Conservation (phyloP, 2,329 filamentous ascomycete genomes). For the Arthrobotrys megalospora region DNA sequence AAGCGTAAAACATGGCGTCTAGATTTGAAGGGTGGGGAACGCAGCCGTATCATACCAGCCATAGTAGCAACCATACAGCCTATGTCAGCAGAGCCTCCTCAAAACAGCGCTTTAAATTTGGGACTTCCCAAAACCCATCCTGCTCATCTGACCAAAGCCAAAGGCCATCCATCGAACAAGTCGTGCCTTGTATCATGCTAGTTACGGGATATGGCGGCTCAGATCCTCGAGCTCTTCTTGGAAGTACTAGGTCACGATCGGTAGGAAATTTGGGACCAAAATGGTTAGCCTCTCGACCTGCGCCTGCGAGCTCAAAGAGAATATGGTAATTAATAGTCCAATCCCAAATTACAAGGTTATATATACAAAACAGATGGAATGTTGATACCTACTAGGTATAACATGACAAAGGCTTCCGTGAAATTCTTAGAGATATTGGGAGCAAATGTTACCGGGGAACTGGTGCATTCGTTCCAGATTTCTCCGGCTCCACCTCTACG, state of each 20-base stretch:
- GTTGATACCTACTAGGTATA: background rate
- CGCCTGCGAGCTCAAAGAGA: background rate
- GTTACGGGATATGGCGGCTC: too few species aligned
- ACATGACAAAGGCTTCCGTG: background rate
- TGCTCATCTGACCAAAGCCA: too few species aligned
- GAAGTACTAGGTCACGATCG: background rate
- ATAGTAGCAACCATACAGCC: too few species aligned
- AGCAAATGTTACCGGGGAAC: background rate
- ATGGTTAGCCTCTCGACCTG: background rate
- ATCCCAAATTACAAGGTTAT: slow-evolving; percentile 19
- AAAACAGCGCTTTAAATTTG: too few species aligned
- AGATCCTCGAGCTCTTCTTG: background rate
- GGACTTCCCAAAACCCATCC: too few species aligned
- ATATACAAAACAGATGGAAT: slow-evolving; percentile 5
- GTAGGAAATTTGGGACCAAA: background rate
- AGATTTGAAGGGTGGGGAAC: too few species aligned
- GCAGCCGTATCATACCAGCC: too few species aligned
- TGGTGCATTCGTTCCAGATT: background rate
- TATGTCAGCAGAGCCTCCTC: too few species aligned
- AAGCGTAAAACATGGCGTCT: too few species aligned
- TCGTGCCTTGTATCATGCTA: too few species aligned
- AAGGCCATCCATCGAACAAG: too few species aligned
- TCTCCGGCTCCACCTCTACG: background rate
- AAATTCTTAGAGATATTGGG: background rate
- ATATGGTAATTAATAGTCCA: slow-evolving; percentile 3